Conservation (phyloP, 805 yeast genomes). For the Candida montana region DNA sequence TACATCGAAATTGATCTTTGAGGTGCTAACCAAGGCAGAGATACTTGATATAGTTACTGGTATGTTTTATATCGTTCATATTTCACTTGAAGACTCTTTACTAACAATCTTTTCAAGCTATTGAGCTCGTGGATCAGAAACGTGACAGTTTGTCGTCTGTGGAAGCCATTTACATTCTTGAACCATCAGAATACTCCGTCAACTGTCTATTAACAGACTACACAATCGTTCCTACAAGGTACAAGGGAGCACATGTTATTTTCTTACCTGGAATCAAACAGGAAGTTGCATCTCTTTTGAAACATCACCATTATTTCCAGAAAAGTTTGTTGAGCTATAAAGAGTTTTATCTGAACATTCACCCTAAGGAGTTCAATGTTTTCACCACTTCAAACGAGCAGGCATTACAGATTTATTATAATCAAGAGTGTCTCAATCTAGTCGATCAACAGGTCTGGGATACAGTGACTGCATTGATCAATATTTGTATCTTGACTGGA, state of each 20-base stretch:
- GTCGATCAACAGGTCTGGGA: constrained; percentile 51
- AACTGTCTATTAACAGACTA: constrained; percentile 79
- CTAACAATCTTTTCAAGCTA: constrained; percentile 30
- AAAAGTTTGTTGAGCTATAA: constrained; percentile 28
- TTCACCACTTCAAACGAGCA: constrained; percentile 61
- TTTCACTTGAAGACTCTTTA: not conserved
- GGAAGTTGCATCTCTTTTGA: constrained; percentile 26
- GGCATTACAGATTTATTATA: constrained; percentile 71
- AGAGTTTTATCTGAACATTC: constrained; percentile 43
- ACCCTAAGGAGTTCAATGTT: constrained; percentile 65
- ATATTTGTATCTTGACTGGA: constrained; percentile 71
- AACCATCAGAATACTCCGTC: constrained; percentile 60
- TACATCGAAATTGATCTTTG: constrained; percentile 43
- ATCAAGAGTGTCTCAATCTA: constrained; percentile 53
- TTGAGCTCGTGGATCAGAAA: constrained; percentile 56
- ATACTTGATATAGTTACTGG: constrained; percentile 47
- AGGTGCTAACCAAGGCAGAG: constrained; percentile 43
- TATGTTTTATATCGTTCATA: constrained; percentile 2
- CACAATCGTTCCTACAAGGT: constrained; percentile 58
- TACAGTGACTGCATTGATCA: constrained; percentile 62
- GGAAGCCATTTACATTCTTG: constrained; percentile 76
- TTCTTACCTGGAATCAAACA: constrained; percentile 56
- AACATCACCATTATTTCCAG: constrained; percentile 26
- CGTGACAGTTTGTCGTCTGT: constrained; percentile 59
- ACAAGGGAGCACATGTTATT: constrained; percentile 66